Conservation (phyloP, 2,329 filamentous ascomycete species). For the Alternaria sp. region DNA sequence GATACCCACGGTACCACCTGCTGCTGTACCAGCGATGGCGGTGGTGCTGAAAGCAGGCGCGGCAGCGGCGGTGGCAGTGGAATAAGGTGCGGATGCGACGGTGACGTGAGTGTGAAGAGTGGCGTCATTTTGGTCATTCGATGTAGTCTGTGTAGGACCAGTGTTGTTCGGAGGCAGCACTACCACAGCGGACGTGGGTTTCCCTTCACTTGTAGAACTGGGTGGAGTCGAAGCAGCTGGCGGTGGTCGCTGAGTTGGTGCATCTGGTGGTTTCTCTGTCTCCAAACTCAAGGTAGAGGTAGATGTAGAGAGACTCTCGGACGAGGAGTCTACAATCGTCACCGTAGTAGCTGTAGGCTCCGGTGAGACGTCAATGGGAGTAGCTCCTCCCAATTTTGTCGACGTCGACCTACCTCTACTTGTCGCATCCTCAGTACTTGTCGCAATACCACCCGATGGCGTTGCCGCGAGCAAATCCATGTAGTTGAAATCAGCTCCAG, state of each 20-base stretch:
- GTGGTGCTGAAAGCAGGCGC: conserved; percentile 10
- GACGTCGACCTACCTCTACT: background rate
- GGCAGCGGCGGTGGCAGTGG: background rate
- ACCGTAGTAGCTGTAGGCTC: background rate
- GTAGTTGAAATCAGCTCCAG: background rate
- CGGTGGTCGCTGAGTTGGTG: background rate
- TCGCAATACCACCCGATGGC: background rate
- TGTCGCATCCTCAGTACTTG: background rate
- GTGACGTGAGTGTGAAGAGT: background rate
- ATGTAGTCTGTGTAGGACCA: background rate
- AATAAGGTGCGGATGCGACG: background rate
- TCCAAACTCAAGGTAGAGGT: background rate
- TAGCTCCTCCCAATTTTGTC: background rate
- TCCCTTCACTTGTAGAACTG: background rate
- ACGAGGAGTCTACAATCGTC: background rate
- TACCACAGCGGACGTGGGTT: background rate
- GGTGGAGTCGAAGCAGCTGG: background rate
- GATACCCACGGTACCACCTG: conserved; percentile 23
- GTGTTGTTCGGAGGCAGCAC: background rate
- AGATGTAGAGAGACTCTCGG: background rate
- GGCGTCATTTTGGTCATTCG: background rate
- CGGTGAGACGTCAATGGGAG: background rate
- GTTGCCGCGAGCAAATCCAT: background rate
- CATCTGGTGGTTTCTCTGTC: background rate
- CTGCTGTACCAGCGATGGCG: conserved; percentile 30